Conservation (phyloP, 108 stramenopile species). For the Cyclotella cryptica region DNA sequence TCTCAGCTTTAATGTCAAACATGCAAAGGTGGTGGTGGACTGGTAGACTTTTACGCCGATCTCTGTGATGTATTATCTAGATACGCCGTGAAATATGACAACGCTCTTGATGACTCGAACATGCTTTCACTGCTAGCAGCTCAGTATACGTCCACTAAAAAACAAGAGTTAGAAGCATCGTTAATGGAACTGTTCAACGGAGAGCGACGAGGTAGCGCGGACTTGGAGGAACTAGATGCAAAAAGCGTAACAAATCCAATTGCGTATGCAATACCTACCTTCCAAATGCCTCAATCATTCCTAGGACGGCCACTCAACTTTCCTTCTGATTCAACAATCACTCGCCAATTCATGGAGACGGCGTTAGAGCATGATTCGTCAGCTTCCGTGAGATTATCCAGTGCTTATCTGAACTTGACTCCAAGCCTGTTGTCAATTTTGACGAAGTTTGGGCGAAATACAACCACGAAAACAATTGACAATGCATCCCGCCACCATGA, state of each 20-base stretch:
- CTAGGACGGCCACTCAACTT: slow-evolving; percentile 34
- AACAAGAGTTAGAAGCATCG: slow-evolving; percentile 42
- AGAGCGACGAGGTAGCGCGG: neutral
- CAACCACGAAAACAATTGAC: neutral
- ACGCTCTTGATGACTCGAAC: neutral
- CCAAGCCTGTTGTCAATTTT: slow-evolving; percentile 44
- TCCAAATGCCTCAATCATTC: slow-evolving; percentile 63
- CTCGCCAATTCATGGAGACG: slow-evolving; percentile 32
- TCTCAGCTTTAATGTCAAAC: neutral
- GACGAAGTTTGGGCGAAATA: slow-evolving; percentile 31
- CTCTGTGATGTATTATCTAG: slow-evolving; percentile 65
- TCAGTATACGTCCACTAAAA: slow-evolving; percentile 7
- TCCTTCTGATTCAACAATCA: slow-evolving; percentile 46
- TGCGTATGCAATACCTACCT: slow-evolving; percentile 71
- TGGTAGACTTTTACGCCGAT: slow-evolving; percentile 83
- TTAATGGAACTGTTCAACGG: slow-evolving; percentile 35
- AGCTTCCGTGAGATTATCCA: slow-evolving; percentile 67
- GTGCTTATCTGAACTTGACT: slow-evolving; percentile 88
- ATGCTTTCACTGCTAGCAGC: slow-evolving; percentile 4
- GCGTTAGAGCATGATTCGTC: slow-evolving; percentile 36
- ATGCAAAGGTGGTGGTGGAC: slow-evolving; percentile 51
- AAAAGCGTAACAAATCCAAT: slow-evolving; percentile 27
- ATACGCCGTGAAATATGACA: slow-evolving; percentile 58
- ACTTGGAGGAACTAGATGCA: neutral
- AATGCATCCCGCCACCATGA: neutral